Evolutionary conservation across 306 rosid species (phyloP), one percentile per base, ranked within the genome.

Genomic region (Rosa lucieae): DNA sequence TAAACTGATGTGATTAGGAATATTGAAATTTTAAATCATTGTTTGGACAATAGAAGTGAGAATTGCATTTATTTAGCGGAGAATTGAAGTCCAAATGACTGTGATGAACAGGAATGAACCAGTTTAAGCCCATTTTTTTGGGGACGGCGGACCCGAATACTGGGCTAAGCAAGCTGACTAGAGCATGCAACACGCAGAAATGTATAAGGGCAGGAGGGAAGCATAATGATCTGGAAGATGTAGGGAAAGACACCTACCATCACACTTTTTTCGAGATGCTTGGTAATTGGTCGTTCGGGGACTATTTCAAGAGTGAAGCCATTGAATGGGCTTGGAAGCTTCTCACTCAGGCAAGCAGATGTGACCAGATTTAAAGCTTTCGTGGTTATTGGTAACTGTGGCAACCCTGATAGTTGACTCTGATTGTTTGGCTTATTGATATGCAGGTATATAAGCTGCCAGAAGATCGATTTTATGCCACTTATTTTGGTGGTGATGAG

Each of bases 221-320:
- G 77, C 99, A 95, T 86, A 95, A 95, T 35, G 98, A 95, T 83
- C 97, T 95, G 5, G 99, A 95, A 59, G 99, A 95, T 4, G 99
- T 95, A 3, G 99, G 99, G 74, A 95, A 95, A 79, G 99, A 95
- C 86, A 95, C 99, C 10, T 95, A 95, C 82, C 99, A 95, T 82
- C 99, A 95, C 70, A 95, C 99, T 48, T 95, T 95, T 87, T 95
- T 95, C 78, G 99, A 95, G 84, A 95, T 95, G 99, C 87, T 95
- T 73, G 99, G 99, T 2, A 95, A 95, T 67, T 95, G 99, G 99
- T 95, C 99, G 1, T 95, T 95, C 37, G 98, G 98, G 48, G 98
- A 95, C 82, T 95, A 95, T 89, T 95, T 95, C 56, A 93, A 95
- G 85, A 76, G 43, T 58, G 97, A 93, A 78, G 99, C 97, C 82